Evolutionary conservation across 2,329 filamentous ascomycete species (phyloP), one percentile per base, ranked within the genome.

Genomic region (Xylariomycetidae sp.): DNA sequence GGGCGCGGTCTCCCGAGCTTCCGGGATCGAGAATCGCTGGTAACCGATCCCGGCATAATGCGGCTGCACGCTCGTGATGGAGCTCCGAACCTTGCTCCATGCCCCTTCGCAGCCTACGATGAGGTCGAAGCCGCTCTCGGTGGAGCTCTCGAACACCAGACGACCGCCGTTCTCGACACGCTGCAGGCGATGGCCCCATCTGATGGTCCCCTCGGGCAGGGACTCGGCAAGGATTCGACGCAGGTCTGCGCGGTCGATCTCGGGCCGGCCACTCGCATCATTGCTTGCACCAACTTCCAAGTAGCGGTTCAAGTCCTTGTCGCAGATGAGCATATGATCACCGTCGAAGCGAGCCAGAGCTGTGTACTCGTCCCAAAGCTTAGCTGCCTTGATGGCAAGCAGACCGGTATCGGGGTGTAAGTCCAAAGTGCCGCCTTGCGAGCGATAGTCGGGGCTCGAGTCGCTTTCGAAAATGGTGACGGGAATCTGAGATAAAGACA

Each of bases 361-460:
- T n/a, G 59, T 44, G 50, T 77, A 79, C 19, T 67, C 58, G 1
- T 69, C 63, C 50, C 60, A 70, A 5, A 78, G 52, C 0, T 62
- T 64, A 4, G 70, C 70, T 36, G 70, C 65, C 33, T 63, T 64
- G 30, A 79, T 48, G 1, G 73, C 73, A 4, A 59, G 55, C 19
- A 77, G 64, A 1, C 74, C 74, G 1, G 67, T 68, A 3, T 56
- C 42, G 0, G 63, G 64, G 41, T 79, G 73, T 7, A 80, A 53
- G 44, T 78, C 74, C 3, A 80, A 62, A 4, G 59, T 69, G 7
- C 74, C 73, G 19, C 73, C 73, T 46, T 75, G 68, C 5, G 54
- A 61, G 26, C 68, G 61, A 34, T 63, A 64, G 38, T 66, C 45
- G n/a, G 63, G 59, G 4, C 61, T 59, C 6, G 54, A 34, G 17